Base-by-base conservation (phyloP, 228 moss, liverwort and hornwort species). In the Sphagnum fallax region DNA sequence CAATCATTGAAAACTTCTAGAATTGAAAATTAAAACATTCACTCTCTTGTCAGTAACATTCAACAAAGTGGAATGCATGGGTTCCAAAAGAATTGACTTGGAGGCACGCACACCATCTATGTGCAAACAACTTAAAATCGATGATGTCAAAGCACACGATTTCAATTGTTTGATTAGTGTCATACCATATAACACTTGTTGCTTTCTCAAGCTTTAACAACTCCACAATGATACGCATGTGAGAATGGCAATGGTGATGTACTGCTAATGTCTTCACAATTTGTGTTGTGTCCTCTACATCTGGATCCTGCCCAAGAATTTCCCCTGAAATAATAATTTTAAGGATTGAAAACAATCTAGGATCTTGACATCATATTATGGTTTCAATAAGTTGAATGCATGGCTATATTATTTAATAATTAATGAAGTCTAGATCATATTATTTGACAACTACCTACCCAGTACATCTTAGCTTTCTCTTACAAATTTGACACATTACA, bases 141-240 rank as follows among this genome's bases (percentile, higher is more conserved):
- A 90, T 91, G 50, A 80, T 83, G 67, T 97, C 97, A 18, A 89
- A 90, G 70, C 97, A 97, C 48, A 97, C 93, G 64, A 97, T 97
- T 74, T 97, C 97, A 66, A 97, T 90, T 51, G 82, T 87, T 5
- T 77, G 75, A 49, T 88, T 88, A 18, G 91, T 89, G 49, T 97
- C 97, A 70, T 97, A 93, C 97, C 97, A 97, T 62, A 97, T 90
- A 69, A 93, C 97, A 75, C 89, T 90, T 8, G 85, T 79, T 71
- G 81, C 82, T 67, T 77, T 93, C 67, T 97, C 97, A 2, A 91
- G 97, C 75, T 97, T 91, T 5, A 97, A 84, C 69, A 97, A 74
- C 78, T 97, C 97, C 62, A 97, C 97, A 71, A 97, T 84, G 47
- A 97, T 90, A 32, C 97, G 84, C 64, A 97, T 79, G 67, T 71